phyloP scores from a whole-genome alignment of 192 early-diverging fungal genomes.

The Geranomyces variabilis region DNA sequence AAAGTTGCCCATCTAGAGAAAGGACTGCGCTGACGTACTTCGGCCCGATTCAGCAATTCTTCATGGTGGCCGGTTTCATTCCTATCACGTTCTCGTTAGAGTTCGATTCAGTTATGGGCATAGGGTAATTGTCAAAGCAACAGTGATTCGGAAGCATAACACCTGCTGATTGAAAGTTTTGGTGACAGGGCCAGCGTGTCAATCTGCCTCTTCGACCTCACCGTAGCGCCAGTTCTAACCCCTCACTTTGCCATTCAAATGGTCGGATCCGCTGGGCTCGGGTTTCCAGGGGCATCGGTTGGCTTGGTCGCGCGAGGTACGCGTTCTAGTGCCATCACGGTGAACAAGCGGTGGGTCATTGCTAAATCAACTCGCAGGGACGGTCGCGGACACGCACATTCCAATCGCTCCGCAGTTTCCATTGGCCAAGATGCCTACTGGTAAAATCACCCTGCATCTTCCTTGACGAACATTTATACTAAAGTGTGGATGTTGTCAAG shows the following conservation, averaged over 20 bases:
- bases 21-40: too few species aligned
- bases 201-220: conserved; percentile 6
- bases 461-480: not conserved
- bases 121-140: not conserved
- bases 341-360: too few species aligned
- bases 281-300: not conserved
- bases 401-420: conserved; percentile 10
- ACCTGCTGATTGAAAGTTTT: not conserved
- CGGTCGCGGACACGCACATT: conserved; percentile 18
- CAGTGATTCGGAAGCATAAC: not conserved
- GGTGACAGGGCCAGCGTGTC: not conserved
- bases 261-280: not conserved
- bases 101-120: conserved; percentile 2
- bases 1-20: too few species aligned
- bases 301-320: conserved; percentile 4
- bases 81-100: not conserved
- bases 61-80: conserved; percentile 1
- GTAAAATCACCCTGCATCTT: not conserved
- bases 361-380: not conserved
- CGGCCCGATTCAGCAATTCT: not conserved
- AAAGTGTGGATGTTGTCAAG: too few species aligned
- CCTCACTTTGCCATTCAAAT: conserved; percentile 7
- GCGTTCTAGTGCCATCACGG: too few species aligned
- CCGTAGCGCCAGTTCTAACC: not conserved
- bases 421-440: conserved; percentile 10